Evolutionary conservation across 1,139 yeast species (phyloP).

Genomic region (Taphrina communis): DNA sequence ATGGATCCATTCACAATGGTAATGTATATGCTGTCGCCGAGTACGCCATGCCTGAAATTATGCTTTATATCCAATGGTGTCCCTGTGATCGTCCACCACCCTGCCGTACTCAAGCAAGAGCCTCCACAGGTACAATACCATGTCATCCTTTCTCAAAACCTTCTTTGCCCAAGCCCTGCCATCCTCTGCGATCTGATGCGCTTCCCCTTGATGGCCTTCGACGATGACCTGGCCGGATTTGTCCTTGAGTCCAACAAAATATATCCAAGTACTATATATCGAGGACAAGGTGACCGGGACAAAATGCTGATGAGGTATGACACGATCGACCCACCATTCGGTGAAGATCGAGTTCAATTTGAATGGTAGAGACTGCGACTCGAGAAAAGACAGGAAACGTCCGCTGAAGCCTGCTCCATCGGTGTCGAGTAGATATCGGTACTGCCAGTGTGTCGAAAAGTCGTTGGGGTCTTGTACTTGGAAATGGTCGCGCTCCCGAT

Average conservation of each 20-base stretch:
- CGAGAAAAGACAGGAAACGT: conserved; percentile 45
- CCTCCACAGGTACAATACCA: conserved; percentile 46
- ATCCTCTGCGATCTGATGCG: conserved; percentile 44
- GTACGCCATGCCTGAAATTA: background rate
- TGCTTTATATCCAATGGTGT: conserved; percentile 42
- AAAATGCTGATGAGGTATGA: conserved; percentile 47
- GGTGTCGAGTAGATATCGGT: conserved; percentile 45
- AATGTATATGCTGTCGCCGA: background rate
- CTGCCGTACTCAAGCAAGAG: conserved; percentile 47
- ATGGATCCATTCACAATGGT: background rate
- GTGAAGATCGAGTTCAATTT: conserved; percentile 45
- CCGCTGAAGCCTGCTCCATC: conserved; percentile 47
- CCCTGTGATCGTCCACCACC: conserved; percentile 46
- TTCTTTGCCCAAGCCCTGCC: conserved; percentile 44
- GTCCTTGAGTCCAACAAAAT: conserved; percentile 24
- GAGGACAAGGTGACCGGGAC: conserved; percentile 46
- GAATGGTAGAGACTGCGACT: conserved; percentile 44
- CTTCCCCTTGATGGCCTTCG: conserved; percentile 43
- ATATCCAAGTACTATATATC: conserved; percentile 42
- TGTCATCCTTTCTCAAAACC: conserved; percentile 46
- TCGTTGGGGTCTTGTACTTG: conserved; percentile 10
- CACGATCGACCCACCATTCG: conserved; percentile 47
- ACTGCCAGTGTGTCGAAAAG: conserved; percentile 38
- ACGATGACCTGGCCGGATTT: conserved; percentile 26
- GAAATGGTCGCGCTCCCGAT: background rate